Conservation (phyloP, 164 flowering plant genomes). For the Tetrastigma voinierianum region DNA sequence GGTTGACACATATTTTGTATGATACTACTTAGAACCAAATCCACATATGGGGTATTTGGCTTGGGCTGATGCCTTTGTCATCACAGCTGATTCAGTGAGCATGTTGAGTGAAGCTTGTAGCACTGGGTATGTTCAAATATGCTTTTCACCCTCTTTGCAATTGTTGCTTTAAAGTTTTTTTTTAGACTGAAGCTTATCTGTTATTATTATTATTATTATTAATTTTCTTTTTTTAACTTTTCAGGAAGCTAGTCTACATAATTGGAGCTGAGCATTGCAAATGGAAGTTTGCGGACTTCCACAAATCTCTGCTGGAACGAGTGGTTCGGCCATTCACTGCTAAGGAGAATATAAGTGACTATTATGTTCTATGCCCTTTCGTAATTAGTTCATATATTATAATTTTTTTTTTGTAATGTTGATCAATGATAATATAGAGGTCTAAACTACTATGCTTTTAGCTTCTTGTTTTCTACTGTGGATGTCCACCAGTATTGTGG, state of each 20-base stretch:
- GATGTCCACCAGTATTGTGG: too few relatives aligned
- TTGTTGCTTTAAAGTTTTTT: background rate
- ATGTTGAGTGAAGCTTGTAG: slow-evolving; percentile 97
- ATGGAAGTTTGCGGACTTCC: slow-evolving; percentile 85
- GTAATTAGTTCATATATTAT: too few relatives aligned
- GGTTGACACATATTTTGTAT: too few relatives aligned
- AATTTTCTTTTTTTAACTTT: slow-evolving; percentile 13
- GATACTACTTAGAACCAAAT: slow-evolving; percentile 55
- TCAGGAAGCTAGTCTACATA: slow-evolving; percentile 93
- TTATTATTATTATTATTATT: background rate
- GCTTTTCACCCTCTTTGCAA: background rate
- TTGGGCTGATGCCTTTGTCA: slow-evolving; percentile 87
- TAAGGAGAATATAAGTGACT: slow-evolving; percentile 72
- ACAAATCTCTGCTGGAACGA: slow-evolving; percentile 53
- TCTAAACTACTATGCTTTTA: too few relatives aligned
- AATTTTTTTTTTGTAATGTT: too few relatives aligned
- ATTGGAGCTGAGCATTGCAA: slow-evolving; percentile 73
- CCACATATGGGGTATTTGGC: slow-evolving; percentile 88
- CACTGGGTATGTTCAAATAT: slow-evolving; percentile 63
- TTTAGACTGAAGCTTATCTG: background rate
- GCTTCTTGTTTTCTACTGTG: too few relatives aligned
- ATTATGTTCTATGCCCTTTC: background rate
- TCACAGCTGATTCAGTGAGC: slow-evolving; percentile 92
- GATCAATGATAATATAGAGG: too few relatives aligned
- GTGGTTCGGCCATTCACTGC: slow-evolving; percentile 76